These are phyloP conservation scores for Rutidosis leptorrhynchoides DNA, from an alignment of 129 eudicot species.

Conservation along the genomic window DNA sequence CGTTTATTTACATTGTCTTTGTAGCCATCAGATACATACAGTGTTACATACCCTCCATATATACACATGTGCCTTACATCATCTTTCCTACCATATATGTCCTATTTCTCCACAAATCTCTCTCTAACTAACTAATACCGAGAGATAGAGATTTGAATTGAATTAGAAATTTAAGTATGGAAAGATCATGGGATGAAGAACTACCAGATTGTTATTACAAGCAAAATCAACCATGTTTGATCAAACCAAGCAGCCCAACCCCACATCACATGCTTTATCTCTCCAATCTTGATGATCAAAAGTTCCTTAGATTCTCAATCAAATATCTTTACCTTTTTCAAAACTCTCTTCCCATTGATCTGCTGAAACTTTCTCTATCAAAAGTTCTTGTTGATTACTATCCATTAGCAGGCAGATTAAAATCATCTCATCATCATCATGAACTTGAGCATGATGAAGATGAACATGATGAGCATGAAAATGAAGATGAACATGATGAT, in stretches of 20 bases:
- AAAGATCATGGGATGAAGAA: constrained; percentile 43
- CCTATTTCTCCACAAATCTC: constrained; percentile 32
- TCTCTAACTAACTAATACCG: constrained; percentile 18
- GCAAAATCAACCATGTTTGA: constrained; percentile 49
- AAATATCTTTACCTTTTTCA: constrained; percentile 73
- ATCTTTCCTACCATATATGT: constrained; percentile 17
- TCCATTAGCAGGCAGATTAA: constrained; percentile 82
- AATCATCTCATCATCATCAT: constrained; percentile 1
- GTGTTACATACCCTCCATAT: not conserved
- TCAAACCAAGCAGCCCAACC: constrained; percentile 64
- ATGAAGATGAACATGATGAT: constrained; percentile 38
- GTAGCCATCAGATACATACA: too few species aligned
- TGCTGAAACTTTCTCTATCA: constrained; percentile 57
- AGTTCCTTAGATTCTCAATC: constrained; percentile 84
- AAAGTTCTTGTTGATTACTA: constrained; percentile 72
- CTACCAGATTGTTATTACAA: constrained; percentile 74
- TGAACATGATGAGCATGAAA: too few species aligned
- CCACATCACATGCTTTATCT: constrained; percentile 67
- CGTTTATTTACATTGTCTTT: too few species aligned
- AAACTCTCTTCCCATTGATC: constrained; percentile 41
- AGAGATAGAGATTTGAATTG: not conserved
- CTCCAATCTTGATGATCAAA: constrained; percentile 93
- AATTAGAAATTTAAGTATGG: constrained; percentile 43
- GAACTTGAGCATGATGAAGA: constrained; percentile 7
- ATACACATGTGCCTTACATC: constrained; percentile 8